Percentiles rank a stretch among this genome's conserved stretches.
Evolutionary conservation across 768 basidiomycete genomes (phyloP).

Genomic region (Strobilomyces echinocephalus): DNA sequence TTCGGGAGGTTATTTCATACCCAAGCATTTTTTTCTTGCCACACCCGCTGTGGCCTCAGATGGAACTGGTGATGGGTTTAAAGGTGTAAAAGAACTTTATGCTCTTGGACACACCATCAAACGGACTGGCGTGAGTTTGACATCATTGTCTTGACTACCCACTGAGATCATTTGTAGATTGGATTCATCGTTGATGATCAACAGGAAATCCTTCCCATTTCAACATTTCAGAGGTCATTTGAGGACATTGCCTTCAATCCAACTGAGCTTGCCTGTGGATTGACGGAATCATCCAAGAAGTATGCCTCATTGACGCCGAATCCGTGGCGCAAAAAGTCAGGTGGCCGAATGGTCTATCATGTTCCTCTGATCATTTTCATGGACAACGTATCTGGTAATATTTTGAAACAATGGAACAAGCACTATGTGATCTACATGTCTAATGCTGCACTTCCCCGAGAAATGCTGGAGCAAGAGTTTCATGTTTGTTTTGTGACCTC

Average conservation of each 20-base stretch:
- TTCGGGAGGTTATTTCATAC: conserved; percentile 15
- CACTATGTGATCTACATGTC: conserved; percentile 31
- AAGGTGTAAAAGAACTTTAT: not conserved
- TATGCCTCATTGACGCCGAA: not conserved
- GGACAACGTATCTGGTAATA: conserved; percentile 34
- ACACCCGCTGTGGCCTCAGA: too few relatives aligned
- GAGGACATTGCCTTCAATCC: not conserved
- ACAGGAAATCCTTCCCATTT: not conserved
- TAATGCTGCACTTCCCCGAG: conserved; percentile 22
- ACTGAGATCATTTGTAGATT: not conserved
- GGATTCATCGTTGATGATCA: not conserved
- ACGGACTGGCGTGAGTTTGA: too few relatives aligned
- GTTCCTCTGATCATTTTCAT: conserved; percentile 28
- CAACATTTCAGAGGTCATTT: not conserved
- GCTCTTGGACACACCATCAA: not conserved
- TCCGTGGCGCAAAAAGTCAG: not conserved
- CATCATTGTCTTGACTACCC: too few relatives aligned
- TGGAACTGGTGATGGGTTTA: too few relatives aligned
- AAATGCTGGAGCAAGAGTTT: conserved; percentile 30
- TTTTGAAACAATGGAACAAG: conserved; percentile 35
- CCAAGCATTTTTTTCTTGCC: not conserved
- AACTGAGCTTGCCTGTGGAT: not conserved
- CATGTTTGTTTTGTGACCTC: conserved; percentile 26
- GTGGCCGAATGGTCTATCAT: not conserved
- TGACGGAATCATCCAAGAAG: not conserved